These are phyloP conservation scores for Cynanchum wilfordii DNA, from an alignment of 257 asterid species.

Conservation along the genomic window DNA sequence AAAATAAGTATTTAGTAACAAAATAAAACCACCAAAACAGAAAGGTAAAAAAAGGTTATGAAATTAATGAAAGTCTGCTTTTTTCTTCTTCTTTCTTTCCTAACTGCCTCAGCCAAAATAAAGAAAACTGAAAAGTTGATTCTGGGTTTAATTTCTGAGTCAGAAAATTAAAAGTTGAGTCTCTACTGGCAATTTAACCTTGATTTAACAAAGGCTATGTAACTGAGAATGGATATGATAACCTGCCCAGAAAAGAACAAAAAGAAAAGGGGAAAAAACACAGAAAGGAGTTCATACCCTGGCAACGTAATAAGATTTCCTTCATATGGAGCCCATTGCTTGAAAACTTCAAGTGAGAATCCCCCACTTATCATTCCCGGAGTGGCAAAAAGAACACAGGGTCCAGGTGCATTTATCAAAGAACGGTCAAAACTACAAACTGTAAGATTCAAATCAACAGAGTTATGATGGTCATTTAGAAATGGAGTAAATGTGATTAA, in stretches of 20 bases:
- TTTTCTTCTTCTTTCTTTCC: not conserved
- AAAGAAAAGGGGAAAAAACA: slow-evolving; percentile 1
- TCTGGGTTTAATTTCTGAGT: not conserved
- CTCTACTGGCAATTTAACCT: not conserved
- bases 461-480: not conserved
- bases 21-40: not conserved
- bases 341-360: slow-evolving; percentile 89
- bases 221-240: not conserved
- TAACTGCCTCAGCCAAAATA: not conserved
- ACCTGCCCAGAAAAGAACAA: not conserved
- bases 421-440: slow-evolving; percentile 79
- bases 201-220: not conserved
- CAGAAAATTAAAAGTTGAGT: not conserved
- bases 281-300: slow-evolving; percentile 46
- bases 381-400: slow-evolving; percentile 93
- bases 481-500: not conserved
- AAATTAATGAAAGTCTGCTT: not conserved
- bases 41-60: not conserved
- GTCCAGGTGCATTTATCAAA: slow-evolving; percentile 76
- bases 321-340: slow-evolving; percentile 87
- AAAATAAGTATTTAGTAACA: not conserved
- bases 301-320: slow-evolving; percentile 75
- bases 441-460: slow-evolving; percentile 32
- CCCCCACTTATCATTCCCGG: slow-evolving; percentile 98
- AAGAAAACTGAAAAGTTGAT: not conserved